phyloP scores from a whole-genome alignment of 2,329 filamentous ascomycete genomes.

The Colletotrichum limetticola region DNA sequence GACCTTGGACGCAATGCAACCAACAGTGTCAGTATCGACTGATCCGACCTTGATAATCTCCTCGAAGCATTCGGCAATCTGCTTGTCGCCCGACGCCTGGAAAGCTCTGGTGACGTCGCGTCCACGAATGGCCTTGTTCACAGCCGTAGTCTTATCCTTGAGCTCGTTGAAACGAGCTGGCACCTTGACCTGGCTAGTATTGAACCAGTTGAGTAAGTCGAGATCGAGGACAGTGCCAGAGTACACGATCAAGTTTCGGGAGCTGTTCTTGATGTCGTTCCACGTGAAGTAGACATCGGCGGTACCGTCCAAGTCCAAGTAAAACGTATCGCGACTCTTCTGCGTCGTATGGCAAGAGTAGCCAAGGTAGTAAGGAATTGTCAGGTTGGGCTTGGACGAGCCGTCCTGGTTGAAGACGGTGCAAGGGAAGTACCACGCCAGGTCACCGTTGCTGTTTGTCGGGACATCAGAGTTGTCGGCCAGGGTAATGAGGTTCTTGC shows the following conservation, averaged over 20 bases:
- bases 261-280: slow-evolving; percentile 90
- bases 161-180: slow-evolving; percentile 84
- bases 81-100: slow-evolving; percentile 81
- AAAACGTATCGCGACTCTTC: slow-evolving; percentile 78
- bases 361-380: slow-evolving; percentile 80
- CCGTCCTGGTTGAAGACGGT: slow-evolving; percentile 93
- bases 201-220: slow-evolving; percentile 90
- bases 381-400: slow-evolving; percentile 79
- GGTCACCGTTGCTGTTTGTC: slow-evolving; percentile 74
- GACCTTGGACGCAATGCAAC: slow-evolving; percentile 96
- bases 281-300: slow-evolving; percentile 97
- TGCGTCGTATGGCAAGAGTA: slow-evolving; percentile 89
- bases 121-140: slow-evolving; percentile 76
- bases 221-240: slow-evolving; percentile 94
- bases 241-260: slow-evolving; percentile 92
- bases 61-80: slow-evolving; percentile 85
- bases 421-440: slow-evolving; percentile 99
- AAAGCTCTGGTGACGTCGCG: slow-evolving; percentile 91
- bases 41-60: slow-evolving; percentile 96
- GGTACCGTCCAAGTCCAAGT: slow-evolving; percentile 70
- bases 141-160: slow-evolving; percentile 69
- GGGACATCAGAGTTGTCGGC: slow-evolving; percentile 81
- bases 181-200: slow-evolving; percentile 79
- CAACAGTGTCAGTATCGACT: slow-evolving; percentile 94
- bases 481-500: slow-evolving; percentile 87